Conservation (phyloP, 345 rosid species). For the Trapa incisa region DNA sequence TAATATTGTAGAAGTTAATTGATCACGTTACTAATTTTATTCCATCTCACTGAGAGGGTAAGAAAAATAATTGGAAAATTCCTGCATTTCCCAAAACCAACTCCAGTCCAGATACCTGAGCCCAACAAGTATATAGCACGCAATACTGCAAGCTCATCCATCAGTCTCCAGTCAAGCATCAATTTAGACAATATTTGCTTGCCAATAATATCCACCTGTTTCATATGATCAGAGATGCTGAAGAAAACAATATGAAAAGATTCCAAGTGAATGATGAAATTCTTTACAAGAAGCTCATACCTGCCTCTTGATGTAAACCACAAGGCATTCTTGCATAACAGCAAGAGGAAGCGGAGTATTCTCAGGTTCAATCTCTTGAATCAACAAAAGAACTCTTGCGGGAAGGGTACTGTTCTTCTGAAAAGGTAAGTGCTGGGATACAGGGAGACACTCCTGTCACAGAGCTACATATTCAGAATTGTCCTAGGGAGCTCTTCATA, state of each 20-base stretch:
- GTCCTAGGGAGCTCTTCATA: not conserved
- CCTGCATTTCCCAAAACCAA: not conserved
- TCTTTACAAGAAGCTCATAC: constrained; percentile 24
- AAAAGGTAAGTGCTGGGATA: constrained; percentile 72
- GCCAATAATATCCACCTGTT: constrained; percentile 73
- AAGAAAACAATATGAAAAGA: constrained; percentile 6
- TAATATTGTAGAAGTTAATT: not conserved
- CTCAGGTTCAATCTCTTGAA: constrained; percentile 47
- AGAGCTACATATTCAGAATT: constrained; percentile 8
- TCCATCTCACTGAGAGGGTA: not conserved
- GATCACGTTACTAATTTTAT: not conserved
- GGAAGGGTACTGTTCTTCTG: constrained; percentile 83
- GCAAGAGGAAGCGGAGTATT: constrained; percentile 62
- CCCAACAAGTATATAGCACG: constrained; percentile 96
- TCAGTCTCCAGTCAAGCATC: constrained; percentile 88
- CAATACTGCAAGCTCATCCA: constrained; percentile 92
- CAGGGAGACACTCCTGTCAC: constrained; percentile 46
- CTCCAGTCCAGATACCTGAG: constrained; percentile 39
- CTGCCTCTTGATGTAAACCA: constrained; percentile 65
- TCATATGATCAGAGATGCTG: constrained; percentile 11
- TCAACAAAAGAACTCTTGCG: constrained; percentile 64
- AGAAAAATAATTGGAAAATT: not conserved
- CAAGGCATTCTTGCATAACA: constrained; percentile 77
- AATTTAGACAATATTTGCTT: constrained; percentile 62
- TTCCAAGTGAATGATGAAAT: constrained; percentile 3